A percentile compares a stretch with the other conserved stretches of the same genome.
These are phyloP conservation scores for Abelmoschus esculentus DNA, from an alignment of 345 rosid species.

Conservation along the genomic window DNA sequence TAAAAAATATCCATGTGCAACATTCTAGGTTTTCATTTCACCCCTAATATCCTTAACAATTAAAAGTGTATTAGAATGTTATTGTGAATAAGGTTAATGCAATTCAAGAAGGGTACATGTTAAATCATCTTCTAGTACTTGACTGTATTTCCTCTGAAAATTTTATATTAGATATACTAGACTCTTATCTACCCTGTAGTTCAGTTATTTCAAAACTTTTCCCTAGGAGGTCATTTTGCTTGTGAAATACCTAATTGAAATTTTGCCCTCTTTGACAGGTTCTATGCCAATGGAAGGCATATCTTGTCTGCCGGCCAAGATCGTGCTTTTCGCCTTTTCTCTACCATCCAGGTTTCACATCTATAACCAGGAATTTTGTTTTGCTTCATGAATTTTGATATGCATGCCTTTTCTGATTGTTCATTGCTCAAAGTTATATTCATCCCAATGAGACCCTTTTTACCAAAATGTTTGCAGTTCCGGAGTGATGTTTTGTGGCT, in stretches of 20 bases:
- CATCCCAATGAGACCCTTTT: background rate
- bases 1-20: background rate
- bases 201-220: background rate
- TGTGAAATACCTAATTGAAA: background rate
- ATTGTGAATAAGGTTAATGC: background rate
- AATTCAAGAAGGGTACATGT: background rate
- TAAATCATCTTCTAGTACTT: background rate
- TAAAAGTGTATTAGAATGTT: background rate
- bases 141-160: background rate
- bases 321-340: slow-evolving; percentile 93
- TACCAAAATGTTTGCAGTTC: background rate
- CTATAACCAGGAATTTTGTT: background rate
- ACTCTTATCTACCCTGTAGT: background rate
- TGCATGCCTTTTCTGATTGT: background rate
- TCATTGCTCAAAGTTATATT: background rate
- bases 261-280: slow-evolving; percentile 41
- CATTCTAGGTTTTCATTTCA: background rate
- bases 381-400: background rate
- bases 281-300: slow-evolving; percentile 95
- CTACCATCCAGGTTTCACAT: slow-evolving; percentile 64
- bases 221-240: background rate
- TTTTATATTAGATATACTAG: background rate
- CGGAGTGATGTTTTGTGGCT: background rate
- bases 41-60: background rate
- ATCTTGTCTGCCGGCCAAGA: slow-evolving; percentile 97